Base-by-base conservation (phyloP, 2,329 filamentous ascomycete genomes). In the Pestalotiopsis fici region DNA sequence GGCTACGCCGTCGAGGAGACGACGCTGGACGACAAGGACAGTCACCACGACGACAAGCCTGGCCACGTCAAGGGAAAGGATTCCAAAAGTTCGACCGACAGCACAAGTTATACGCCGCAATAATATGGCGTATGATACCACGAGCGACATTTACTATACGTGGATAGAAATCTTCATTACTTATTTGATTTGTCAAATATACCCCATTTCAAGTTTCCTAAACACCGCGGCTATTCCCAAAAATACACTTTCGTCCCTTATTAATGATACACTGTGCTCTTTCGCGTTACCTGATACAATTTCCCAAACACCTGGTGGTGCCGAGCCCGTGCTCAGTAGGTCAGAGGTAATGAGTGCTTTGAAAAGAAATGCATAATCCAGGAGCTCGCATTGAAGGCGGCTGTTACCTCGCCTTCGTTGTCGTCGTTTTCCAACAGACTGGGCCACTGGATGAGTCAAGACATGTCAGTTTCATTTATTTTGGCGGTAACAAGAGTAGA, bases 1-100 rank as follows among this genome's bases (percentile, higher is more conserved):
- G 67, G 69, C 23, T 70, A 65, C 43, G 60, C 59, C 13, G 65
- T 69, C 31, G 62, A 67, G 59, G 61, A 64, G 57, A 37, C 27
- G 56, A 12, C 27, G 27, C 23, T 31, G 3, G 25, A 37, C 57
- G 28, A 18, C 57, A 21, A n/a, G 13, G 27, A 28, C 11, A 6
- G 23, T n/a, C 27, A 27, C n/a, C 18, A n/a, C n/a, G n/a, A n/a
- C n/a, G n/a, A n/a, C n/a, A 31, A 31, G n/a, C 57, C 57, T 4
- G 57, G 57, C 2, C 57, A 59, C 28, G 57, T 35, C 57, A 59
- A 35, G 28, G 27, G 57, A 27, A 59, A 59, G 31, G 25, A 59
- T 15, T 59, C 57, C 23, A 21, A 31, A 18, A 59, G 57, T 18
- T 59, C 57, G 25, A 37, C 13, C 57, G 27, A 27, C n/a, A 31